Percentiles rank a stretch among this genome's conserved stretches.
These are phyloP conservation scores for Sanguinoderma infundibulare DNA, from an alignment of 1,284 basidiomycete species.

Conservation along the genomic window DNA sequence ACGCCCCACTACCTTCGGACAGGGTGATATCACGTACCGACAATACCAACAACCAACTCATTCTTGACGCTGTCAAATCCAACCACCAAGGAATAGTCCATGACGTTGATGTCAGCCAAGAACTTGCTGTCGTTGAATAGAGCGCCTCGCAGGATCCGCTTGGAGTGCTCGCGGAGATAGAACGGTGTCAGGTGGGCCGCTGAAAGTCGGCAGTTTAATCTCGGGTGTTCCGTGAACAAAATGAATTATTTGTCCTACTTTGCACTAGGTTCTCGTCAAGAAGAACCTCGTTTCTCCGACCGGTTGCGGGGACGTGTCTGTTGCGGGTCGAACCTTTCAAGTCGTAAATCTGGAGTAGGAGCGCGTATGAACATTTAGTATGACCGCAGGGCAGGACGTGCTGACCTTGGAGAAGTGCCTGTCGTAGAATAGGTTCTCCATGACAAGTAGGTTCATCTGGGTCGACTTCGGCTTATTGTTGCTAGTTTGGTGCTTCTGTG, in stretches of 20 bases:
- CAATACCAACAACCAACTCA: slow-evolving; percentile 94
- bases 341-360: slow-evolving; percentile 79
- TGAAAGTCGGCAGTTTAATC: slow-evolving; percentile 34
- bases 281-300: slow-evolving; percentile 91
- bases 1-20: slow-evolving; percentile 13
- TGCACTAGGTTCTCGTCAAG: slow-evolving; percentile 93
- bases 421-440: slow-evolving; percentile 98
- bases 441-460: slow-evolving; percentile 95
- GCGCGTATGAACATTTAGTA: background rate
- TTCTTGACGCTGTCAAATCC: slow-evolving; percentile 87
- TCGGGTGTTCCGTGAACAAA: background rate
- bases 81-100: slow-evolving; percentile 98
- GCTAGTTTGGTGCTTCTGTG: slow-evolving; percentile 61
- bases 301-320: slow-evolving; percentile 89
- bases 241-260: slow-evolving; percentile 47
- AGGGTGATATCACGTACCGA: slow-evolving; percentile 60
- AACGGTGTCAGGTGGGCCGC: slow-evolving; percentile 80
- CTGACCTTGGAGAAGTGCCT: slow-evolving; percentile 82
- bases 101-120: slow-evolving; percentile 93
- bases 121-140: slow-evolving; percentile 96
- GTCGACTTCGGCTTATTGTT: slow-evolving; percentile 75
- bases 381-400: background rate
- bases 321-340: slow-evolving; percentile 94
- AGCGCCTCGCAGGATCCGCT: slow-evolving; percentile 89
- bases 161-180: slow-evolving; percentile 94